Conservation (phyloP, 257 asterid genomes). For the Penstemon barbatus region DNA sequence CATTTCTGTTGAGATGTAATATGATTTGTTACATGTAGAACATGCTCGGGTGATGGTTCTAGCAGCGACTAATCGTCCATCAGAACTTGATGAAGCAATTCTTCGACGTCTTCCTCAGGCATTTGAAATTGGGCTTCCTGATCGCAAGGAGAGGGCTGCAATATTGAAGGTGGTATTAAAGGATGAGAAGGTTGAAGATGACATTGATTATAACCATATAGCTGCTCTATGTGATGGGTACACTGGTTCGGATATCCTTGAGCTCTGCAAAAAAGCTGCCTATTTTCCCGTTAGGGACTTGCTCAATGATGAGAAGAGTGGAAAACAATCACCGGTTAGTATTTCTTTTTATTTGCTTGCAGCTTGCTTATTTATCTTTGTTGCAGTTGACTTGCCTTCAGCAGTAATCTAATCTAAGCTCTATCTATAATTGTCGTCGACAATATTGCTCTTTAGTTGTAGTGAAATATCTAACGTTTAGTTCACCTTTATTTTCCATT, state of each 20-base stretch:
- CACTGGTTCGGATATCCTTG: conserved; percentile 94
- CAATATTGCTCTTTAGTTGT: too few relatives aligned
- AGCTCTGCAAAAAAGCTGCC: conserved; percentile 90
- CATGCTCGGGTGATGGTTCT: conserved; percentile 94
- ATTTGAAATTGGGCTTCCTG: conserved; percentile 86
- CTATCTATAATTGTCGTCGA: too few relatives aligned
- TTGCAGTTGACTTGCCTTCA: too few relatives aligned
- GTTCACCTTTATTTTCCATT: too few relatives aligned
- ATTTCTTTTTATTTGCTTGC: conserved; percentile 1
- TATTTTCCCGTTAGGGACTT: conserved; percentile 81
- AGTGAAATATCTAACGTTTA: too few relatives aligned
- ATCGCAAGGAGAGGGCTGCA: conserved; percentile 60
- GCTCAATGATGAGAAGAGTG: conserved; percentile 73
- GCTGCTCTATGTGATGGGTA: conserved; percentile 77
- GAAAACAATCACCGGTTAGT: conserved; percentile 56
- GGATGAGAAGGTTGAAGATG: conserved; percentile 69
- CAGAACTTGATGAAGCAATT: conserved; percentile 97
- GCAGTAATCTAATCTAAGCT: too few relatives aligned
- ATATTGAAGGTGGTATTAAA: conserved; percentile 81
- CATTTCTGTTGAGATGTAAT: conserved; percentile 15
- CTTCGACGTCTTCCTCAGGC: conserved; percentile 96
- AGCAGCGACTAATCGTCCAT: conserved; percentile 96
- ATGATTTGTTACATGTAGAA: conserved; percentile 41
- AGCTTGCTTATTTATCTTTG: not conserved
- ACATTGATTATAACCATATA: conserved; percentile 60